Evolutionary conservation across 1,284 basidiomycete species (phyloP).

Genomic region (Apiotrichum laibachii): DNA sequence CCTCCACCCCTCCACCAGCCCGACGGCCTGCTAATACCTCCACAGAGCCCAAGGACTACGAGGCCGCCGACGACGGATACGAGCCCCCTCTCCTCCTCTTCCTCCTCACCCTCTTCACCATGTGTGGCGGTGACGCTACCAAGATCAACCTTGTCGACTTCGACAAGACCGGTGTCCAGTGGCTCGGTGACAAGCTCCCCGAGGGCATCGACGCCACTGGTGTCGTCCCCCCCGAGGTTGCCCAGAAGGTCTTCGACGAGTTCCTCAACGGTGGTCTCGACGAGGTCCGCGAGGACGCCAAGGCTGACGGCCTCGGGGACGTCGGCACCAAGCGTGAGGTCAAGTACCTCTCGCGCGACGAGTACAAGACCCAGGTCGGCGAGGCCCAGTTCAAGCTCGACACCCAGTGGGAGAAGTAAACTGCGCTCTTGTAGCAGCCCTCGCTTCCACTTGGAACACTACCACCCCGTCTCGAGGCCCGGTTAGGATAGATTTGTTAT

Average conservation of each 20-base stretch:
- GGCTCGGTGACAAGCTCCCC: constrained; percentile 4
- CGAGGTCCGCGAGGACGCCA: constrained; percentile 1
- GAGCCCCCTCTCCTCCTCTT: constrained; percentile 7
- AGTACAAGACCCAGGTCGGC: constrained; percentile 9
- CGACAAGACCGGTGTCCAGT: constrained; percentile 4
- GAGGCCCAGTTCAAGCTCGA: constrained; percentile 10
- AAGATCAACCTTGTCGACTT: constrained; percentile 8
- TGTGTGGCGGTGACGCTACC: constrained; percentile 1
- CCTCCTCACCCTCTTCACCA: constrained; percentile 9
- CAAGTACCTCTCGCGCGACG: constrained; percentile 4
- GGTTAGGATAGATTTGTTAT: too few species aligned
- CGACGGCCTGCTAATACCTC: too few species aligned
- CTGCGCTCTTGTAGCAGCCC: neutral
- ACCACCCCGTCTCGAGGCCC: too few species aligned
- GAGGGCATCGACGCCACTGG: neutral
- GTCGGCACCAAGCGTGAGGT: constrained; percentile 1
- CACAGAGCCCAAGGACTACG: constrained; percentile 8
- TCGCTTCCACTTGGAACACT: too few species aligned
- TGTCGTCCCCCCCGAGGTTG: constrained; percentile 1
- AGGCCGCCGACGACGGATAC: neutral
- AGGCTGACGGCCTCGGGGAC: constrained; percentile 4
- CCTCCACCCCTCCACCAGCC: neutral
- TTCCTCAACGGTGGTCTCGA: constrained; percentile 4
- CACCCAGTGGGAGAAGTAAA: constrained; percentile 10
- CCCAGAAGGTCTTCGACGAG: constrained; percentile 3